Percentiles rank a stretch among this genome's conserved stretches.
phyloP scores from a whole-genome alignment of 768 basidiomycete genomes.

The Nidula microcarpa region DNA sequence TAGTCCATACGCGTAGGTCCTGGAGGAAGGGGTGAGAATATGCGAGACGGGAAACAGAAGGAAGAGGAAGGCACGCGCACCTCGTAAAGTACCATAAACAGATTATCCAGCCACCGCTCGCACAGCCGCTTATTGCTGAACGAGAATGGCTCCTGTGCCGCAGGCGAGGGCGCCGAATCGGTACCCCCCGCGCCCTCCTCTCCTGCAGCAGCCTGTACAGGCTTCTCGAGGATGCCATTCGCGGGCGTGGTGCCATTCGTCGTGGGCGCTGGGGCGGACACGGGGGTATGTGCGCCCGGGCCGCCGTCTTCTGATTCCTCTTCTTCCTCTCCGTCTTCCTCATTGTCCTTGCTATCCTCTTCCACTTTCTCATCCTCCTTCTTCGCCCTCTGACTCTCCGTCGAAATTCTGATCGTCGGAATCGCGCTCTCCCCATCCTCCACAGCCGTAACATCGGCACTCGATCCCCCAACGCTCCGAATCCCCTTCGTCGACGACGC shows the following conservation, averaged over 20 bases:
- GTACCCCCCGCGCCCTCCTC: constrained; percentile 32
- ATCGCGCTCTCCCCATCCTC: constrained; percentile 23
- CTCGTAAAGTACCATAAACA: constrained; percentile 99
- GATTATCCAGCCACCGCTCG: constrained; percentile 95
- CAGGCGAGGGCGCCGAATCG: constrained; percentile 26
- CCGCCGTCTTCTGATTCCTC: not conserved
- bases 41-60: constrained; percentile 1
- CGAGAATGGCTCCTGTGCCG: constrained; percentile 65
- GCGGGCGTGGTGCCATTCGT: constrained; percentile 1
- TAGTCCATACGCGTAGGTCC: constrained; percentile 98
- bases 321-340: constrained; percentile 16
- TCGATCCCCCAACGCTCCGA: constrained; percentile 34
- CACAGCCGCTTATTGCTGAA: constrained; percentile 97
- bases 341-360: constrained; percentile 3
- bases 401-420: constrained; percentile 76
- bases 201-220: constrained; percentile 49
- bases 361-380: constrained; percentile 16
- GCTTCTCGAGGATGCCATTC: constrained; percentile 35
- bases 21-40: constrained; percentile 18
- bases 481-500: constrained; percentile 65
- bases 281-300: constrained; percentile 9
- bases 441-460: constrained; percentile 14
- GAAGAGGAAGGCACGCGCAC: constrained; percentile 33
- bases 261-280: too few species aligned
- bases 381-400: constrained; percentile 40